Percentiles rank a stretch among this genome's conserved stretches.
Conservation (phyloP, 2,329 filamentous ascomycete species). For the Hypoxylon sp. region DNA sequence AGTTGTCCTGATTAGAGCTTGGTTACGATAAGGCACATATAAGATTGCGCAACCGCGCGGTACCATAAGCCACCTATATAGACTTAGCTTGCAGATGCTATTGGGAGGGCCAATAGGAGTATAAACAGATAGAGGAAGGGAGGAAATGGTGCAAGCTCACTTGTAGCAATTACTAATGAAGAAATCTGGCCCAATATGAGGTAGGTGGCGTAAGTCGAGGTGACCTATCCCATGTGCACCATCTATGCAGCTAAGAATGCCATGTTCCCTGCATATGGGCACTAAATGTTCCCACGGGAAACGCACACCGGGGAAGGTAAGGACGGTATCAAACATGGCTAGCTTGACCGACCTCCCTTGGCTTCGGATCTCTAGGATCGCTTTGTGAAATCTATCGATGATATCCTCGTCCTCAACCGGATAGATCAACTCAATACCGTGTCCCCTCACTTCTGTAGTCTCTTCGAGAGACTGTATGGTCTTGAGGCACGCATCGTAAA, state of each 20-base stretch:
- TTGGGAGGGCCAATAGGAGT: neutral
- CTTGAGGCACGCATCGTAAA: constrained; percentile 78
- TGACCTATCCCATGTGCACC: constrained; percentile 81
- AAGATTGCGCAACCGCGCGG: constrained; percentile 79
- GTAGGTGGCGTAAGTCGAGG: constrained; percentile 72
- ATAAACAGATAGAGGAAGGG: constrained; percentile 1
- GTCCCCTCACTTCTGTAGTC: constrained; percentile 60
- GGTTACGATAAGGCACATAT: constrained; percentile 77
- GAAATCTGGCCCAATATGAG: constrained; percentile 75
- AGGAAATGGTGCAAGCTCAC: constrained; percentile 44
- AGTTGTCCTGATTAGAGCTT: constrained; percentile 75
- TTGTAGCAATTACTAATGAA: constrained; percentile 81
- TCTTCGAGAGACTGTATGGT: constrained; percentile 74
- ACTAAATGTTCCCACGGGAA: constrained; percentile 78
- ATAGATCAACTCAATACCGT: constrained; percentile 69
- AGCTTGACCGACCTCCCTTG: constrained; percentile 70
- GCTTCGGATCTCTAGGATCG: constrained; percentile 64
- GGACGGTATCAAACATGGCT: constrained; percentile 79
- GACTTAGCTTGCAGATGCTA: constrained; percentile 33
- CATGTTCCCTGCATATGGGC: constrained; percentile 69
- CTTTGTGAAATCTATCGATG: constrained; percentile 65
- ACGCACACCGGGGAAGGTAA: constrained; percentile 76
- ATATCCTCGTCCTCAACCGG: constrained; percentile 74
- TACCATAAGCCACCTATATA: constrained; percentile 74
- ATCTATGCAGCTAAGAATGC: constrained; percentile 76